Conservation (phyloP, 2,329 filamentous ascomycete genomes). For the Fusarium neocosmosporiellum region DNA sequence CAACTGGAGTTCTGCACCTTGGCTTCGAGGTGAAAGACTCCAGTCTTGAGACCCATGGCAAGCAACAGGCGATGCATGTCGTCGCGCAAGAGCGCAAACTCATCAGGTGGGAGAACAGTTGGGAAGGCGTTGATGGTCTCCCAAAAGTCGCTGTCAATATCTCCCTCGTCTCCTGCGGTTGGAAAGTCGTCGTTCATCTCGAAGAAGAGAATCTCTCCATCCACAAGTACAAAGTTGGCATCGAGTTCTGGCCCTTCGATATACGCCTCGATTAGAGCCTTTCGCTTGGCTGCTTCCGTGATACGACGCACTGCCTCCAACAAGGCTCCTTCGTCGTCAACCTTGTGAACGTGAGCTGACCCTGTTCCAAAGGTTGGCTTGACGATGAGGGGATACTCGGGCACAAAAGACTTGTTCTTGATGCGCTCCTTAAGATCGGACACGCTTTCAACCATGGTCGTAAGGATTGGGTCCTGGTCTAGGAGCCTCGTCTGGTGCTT, state of each 20-base stretch:
- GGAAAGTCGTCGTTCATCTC: constrained; percentile 35
- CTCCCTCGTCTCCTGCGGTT: constrained; percentile 22
- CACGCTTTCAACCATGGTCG: neutral
- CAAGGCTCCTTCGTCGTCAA: neutral
- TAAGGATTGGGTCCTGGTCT: neutral
- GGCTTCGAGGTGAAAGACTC: constrained; percentile 30
- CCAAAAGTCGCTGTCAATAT: constrained; percentile 4
- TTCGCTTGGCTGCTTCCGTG: neutral
- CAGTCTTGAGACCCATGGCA: constrained; percentile 15
- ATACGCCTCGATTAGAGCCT: constrained; percentile 32
- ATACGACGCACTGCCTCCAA: neutral
- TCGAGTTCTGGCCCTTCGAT: constrained; percentile 37
- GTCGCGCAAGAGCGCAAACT: constrained; percentile 19
- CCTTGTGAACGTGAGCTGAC: neutral
- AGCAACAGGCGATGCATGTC: constrained; percentile 14
- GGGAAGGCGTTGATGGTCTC: constrained; percentile 18
- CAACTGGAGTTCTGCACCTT: constrained; percentile 21
- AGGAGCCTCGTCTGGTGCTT: neutral
- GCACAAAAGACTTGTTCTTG: neutral
- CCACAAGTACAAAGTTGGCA: constrained; percentile 32
- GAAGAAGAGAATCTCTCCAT: constrained; percentile 36
- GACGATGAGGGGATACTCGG: neutral
- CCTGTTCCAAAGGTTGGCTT: neutral
- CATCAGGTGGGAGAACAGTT: constrained; percentile 11
- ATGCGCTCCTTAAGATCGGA: neutral